Conservation (phyloP, 2,329 filamentous ascomycete genomes). For the Fusarium gaditjirri region DNA sequence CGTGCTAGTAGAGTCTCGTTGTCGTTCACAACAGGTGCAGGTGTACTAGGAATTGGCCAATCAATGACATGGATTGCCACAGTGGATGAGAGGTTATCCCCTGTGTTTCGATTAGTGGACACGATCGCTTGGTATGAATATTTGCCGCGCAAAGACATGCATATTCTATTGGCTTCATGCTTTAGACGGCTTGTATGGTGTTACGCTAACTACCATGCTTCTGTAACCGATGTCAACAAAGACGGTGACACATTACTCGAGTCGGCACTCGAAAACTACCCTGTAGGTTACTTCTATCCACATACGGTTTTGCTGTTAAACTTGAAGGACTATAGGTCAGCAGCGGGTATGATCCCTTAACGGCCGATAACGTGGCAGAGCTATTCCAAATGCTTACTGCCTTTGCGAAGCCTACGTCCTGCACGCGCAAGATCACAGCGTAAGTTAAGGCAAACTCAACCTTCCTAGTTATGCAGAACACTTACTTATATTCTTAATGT, state of each 20-base stretch:
- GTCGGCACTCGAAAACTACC: not conserved
- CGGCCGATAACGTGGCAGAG: not conserved
- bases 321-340: no score
- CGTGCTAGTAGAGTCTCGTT: accelerated
- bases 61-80: accelerated
- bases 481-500: not conserved
- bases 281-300: not conserved
- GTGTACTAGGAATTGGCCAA: accelerated
- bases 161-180: accelerated
- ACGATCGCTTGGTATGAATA: accelerated
- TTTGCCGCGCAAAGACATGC: not conserved
- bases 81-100: accelerated
- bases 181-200: not conserved
- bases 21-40: accelerated
- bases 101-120: not conserved
- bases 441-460: not conserved
- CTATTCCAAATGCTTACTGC: not conserved
- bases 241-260: accelerated
- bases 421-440: not conserved
- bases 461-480: accelerated
- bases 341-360: no score
- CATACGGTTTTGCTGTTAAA: no score
- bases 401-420: accelerated
- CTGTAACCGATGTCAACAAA: accelerated
- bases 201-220: accelerated